Conservation (phyloP, 345 rosid species). For the Euphorbia peplus region DNA sequence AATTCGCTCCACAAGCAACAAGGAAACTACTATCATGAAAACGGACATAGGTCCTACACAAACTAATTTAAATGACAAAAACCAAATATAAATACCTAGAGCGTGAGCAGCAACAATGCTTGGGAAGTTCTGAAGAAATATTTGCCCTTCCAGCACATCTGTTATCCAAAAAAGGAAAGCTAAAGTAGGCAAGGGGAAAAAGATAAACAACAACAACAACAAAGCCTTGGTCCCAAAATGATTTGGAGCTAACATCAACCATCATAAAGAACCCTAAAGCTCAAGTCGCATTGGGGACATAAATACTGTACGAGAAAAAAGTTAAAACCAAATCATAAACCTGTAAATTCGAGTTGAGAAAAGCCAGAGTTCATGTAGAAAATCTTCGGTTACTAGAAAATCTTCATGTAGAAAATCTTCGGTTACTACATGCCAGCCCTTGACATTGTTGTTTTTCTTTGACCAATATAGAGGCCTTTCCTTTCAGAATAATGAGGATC, state of each 20-base stretch:
- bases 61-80: background rate
- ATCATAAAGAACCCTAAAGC: too few relatives aligned
- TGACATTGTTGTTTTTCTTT: constrained; percentile 71
- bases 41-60: background rate
- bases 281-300: too few relatives aligned
- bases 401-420: too few relatives aligned
- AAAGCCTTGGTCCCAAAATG: too few relatives aligned
- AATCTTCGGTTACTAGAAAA: background rate
- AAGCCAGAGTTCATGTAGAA: background rate
- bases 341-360: background rate
- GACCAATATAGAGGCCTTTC: constrained; percentile 82
- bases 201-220: too few relatives aligned
- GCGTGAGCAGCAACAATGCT: constrained; percentile 88
- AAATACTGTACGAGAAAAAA: too few relatives aligned
- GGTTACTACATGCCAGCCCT: constrained; percentile 95
- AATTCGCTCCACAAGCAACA: background rate
- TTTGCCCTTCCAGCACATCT: constrained; percentile 95
- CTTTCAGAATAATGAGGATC: constrained; percentile 77
- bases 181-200: too few relatives aligned
- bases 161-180: constrained; percentile 19
- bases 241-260: too few relatives aligned
- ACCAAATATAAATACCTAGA: constrained; percentile 48
- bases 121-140: constrained; percentile 96
- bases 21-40: background rate
- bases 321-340: background rate